These are phyloP conservation scores for Colletotrichum eleusines DNA, from an alignment of 2,329 filamentous ascomycete species.

Conservation along the genomic window DNA sequence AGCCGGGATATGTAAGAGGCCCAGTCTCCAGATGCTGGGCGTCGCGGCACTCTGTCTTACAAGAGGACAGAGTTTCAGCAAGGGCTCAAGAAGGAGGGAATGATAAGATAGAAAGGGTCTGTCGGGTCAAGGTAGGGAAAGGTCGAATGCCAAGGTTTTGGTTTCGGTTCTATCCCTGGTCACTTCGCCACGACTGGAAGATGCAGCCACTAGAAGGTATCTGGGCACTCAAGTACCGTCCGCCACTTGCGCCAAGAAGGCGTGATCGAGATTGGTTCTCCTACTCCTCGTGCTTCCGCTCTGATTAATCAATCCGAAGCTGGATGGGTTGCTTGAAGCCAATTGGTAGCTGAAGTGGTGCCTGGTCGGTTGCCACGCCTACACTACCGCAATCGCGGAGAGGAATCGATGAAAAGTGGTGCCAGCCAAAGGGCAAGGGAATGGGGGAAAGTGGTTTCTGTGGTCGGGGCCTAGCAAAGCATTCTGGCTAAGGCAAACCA, in stretches of 20 bases:
- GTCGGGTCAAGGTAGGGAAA: slow-evolving; percentile 18
- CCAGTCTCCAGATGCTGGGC: slow-evolving; percentile 1
- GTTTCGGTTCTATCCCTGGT: slow-evolving; percentile 22
- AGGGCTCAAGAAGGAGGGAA: slow-evolving; percentile 10
- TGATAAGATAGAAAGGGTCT: slow-evolving; percentile 15
- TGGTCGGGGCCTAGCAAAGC: background rate
- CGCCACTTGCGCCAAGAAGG: slow-evolving; percentile 23
- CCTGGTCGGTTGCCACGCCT: background rate
- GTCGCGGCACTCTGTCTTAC: slow-evolving; percentile 12
- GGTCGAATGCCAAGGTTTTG: slow-evolving; percentile 39
- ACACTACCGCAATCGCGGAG: background rate
- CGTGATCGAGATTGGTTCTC: slow-evolving; percentile 29
- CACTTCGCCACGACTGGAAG: background rate
- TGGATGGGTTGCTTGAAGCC: background rate
- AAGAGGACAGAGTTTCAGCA: slow-evolving; percentile 36
- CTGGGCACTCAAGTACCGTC: slow-evolving; percentile 25
- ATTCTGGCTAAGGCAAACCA: background rate
- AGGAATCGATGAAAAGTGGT: background rate
- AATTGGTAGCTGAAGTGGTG: background rate
- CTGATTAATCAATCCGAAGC: background rate
- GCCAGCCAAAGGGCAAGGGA: background rate
- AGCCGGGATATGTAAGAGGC: slow-evolving; percentile 11
- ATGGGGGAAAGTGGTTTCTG: background rate
- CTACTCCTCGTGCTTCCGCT: background rate
- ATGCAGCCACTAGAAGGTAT: slow-evolving; percentile 13